Evolutionary conservation across 805 yeast genomes (phyloP).

Genomic region (Metschnikowia drakensbergensis): DNA sequence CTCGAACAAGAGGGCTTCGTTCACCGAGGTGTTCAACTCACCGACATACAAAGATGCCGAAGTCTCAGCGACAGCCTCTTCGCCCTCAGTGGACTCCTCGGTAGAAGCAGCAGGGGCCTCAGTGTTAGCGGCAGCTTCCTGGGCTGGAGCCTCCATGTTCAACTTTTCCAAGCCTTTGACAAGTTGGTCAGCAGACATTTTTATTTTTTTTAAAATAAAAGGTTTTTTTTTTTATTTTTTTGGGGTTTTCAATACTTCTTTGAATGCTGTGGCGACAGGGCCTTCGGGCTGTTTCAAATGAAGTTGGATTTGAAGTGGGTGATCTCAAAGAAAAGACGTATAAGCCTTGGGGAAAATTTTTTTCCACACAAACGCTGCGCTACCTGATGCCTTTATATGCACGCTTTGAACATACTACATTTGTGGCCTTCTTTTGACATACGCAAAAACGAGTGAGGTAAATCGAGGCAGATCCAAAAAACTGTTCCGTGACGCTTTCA

Average conservation of each 20-base stretch:
- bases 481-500: no score
- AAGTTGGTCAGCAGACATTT: slow-evolving; percentile 40
- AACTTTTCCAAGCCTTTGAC: slow-evolving; percentile 48
- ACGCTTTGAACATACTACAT: neutral
- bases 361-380: slow-evolving; percentile 13
- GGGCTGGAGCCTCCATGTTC: slow-evolving; percentile 36
- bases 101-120: slow-evolving; percentile 29
- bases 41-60: slow-evolving; percentile 94
- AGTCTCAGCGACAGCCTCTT: slow-evolving; percentile 45
- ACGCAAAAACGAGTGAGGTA: neutral
- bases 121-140: slow-evolving; percentile 25
- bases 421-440: neutral
- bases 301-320: slow-evolving; percentile 12
- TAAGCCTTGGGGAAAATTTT: slow-evolving; percentile 12
- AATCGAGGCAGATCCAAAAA: no score
- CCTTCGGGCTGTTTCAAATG: slow-evolving; percentile 1
- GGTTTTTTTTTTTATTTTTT: slow-evolving; percentile 13
- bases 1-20: slow-evolving; percentile 93
- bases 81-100: slow-evolving; percentile 27
- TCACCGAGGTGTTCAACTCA: slow-evolving; percentile 87
- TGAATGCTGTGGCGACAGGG: slow-evolving; percentile 5
- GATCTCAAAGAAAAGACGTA: slow-evolving; percentile 15
- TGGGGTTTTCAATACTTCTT: slow-evolving; percentile 8
- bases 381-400: slow-evolving; percentile 6
- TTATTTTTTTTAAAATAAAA: slow-evolving; percentile 13